Conservation (phyloP, 2,329 filamentous ascomycete genomes). For the Allantophomopsis cytisporea region DNA sequence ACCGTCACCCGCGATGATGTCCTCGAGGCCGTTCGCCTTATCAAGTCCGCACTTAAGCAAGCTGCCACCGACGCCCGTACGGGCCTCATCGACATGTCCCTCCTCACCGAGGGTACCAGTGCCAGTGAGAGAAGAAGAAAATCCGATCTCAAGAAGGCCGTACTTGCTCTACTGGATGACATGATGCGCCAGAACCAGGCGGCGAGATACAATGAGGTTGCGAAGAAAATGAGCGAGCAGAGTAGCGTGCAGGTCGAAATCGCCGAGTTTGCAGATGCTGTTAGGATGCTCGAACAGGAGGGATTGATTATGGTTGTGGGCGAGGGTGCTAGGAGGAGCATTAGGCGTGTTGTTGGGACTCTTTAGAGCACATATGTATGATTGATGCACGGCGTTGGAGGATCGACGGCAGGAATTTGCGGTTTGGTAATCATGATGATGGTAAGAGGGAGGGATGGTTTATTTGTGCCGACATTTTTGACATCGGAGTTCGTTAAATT, state of each 20-base stretch:
- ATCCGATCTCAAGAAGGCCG: conserved; percentile 71
- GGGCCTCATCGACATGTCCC: conserved; percentile 90
- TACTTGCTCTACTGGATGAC: conserved; percentile 67
- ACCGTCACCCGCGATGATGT: conserved; percentile 75
- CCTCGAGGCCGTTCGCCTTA: conserved; percentile 78
- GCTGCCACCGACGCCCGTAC: conserved; percentile 87
- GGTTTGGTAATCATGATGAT: too few species aligned
- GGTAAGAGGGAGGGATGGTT: too few species aligned
- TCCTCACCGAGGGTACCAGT: conserved; percentile 88
- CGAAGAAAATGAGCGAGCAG: conserved; percentile 57
- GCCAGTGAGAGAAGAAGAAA: conserved; percentile 73
- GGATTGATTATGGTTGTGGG: conserved; percentile 69
- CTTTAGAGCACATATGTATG: too few species aligned
- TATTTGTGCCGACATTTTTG: too few species aligned
- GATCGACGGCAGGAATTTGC: too few species aligned
- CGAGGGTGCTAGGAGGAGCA: conserved; percentile 70
- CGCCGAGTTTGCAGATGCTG: conserved; percentile 69
- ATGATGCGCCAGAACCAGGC: conserved; percentile 53
- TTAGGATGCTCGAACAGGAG: conserved; percentile 72
- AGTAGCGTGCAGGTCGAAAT: conserved; percentile 60
- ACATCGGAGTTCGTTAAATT: too few species aligned
- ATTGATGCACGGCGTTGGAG: too few species aligned
- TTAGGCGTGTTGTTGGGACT: conserved; percentile 57
- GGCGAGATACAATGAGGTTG: conserved; percentile 69
- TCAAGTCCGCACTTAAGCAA: conserved; percentile 89